Evolutionary conservation across 768 basidiomycete species (phyloP).

Genomic region (Phaffia australis): DNA sequence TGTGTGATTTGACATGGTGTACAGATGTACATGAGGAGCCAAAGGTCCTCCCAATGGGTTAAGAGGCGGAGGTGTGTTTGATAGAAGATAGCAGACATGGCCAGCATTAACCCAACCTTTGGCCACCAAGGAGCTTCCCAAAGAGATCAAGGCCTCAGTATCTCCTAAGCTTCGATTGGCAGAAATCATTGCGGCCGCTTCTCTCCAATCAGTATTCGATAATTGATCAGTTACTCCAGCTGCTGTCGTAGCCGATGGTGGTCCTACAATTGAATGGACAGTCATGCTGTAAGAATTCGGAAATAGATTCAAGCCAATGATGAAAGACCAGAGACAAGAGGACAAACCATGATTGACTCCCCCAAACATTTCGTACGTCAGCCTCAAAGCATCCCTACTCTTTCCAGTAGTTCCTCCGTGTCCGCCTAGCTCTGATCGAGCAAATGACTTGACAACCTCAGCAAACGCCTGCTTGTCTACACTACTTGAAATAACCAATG

Average conservation of each 20-base stretch:
- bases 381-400: slow-evolving; percentile 12
- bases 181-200: slow-evolving; percentile 72
- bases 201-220: slow-evolving; percentile 66
- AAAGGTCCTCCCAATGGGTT: slow-evolving; percentile 59
- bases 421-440: slow-evolving; percentile 54
- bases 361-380: slow-evolving; percentile 26
- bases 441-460: slow-evolving; percentile 74
- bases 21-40: slow-evolving; percentile 56
- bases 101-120: slow-evolving; percentile 72
- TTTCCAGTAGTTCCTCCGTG: not conserved
- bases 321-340: not conserved
- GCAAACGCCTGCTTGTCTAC: slow-evolving; percentile 91
- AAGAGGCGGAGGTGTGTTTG: slow-evolving; percentile 65
- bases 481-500: slow-evolving; percentile 83
- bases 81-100: slow-evolving; percentile 80
- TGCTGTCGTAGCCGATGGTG: not conserved
- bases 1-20: slow-evolving; percentile 41
- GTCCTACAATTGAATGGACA: not conserved
- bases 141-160: slow-evolving; percentile 62
- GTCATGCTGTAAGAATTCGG: not conserved
- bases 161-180: slow-evolving; percentile 55
- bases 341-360: slow-evolving; percentile 7
- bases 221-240: not conserved
- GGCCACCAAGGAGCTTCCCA: slow-evolving; percentile 69
- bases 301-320: not conserved